Conservation (phyloP, 495 filamentous ascomycete genomes). For the Aspergillus heteromorphus region DNA sequence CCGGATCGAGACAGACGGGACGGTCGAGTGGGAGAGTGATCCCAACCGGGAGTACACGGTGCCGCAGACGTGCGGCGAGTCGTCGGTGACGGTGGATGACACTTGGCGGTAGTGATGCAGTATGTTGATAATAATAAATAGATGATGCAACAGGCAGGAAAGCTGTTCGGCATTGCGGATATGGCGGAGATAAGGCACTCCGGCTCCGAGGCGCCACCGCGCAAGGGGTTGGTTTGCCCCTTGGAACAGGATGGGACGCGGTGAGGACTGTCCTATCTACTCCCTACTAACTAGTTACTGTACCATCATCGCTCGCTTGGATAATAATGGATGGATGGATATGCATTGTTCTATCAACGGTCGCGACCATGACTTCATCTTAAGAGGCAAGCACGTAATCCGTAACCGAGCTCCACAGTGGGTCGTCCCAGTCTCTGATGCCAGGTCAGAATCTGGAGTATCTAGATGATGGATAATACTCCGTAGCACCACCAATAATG, state of each 20-base stretch:
- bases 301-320: too few species aligned
- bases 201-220: too few species aligned
- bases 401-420: slow-evolving; percentile 1
- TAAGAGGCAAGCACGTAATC: slow-evolving; percentile 10
- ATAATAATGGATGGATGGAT: too few species aligned
- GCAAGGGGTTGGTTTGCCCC: too few species aligned
- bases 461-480: too few species aligned
- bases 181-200: neutral
- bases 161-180: too few species aligned
- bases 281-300: too few species aligned
- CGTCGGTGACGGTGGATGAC: slow-evolving; percentile 29
- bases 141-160: neutral
- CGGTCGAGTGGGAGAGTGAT: slow-evolving; percentile 58
- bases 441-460: neutral
- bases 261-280: too few species aligned
- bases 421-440: neutral
- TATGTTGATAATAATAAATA: neutral
- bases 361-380: slow-evolving; percentile 7
- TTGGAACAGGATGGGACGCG: too few species aligned
- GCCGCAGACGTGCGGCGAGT: slow-evolving; percentile 39
- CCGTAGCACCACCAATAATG: neutral
- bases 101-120: slow-evolving; percentile 24
- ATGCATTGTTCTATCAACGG: neutral
- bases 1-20: slow-evolving; percentile 47
- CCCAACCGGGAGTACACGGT: slow-evolving; percentile 58